These are phyloP conservation scores for Aspergillus pseudonomiae DNA, from an alignment of 2,329 filamentous ascomycete species.

Conservation along the genomic window DNA sequence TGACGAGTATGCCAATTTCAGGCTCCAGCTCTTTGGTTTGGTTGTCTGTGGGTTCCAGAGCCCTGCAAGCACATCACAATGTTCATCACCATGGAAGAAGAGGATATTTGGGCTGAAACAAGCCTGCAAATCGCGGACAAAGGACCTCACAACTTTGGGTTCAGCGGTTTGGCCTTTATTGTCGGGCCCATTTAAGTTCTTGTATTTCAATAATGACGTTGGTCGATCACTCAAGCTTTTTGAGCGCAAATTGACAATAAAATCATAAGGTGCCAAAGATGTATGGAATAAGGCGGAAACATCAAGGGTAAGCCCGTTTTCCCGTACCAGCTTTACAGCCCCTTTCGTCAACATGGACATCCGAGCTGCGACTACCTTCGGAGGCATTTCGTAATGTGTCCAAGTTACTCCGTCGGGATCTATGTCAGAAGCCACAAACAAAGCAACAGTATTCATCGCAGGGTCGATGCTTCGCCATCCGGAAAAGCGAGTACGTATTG, in stretches of 20 bases:
- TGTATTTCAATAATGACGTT: conserved; percentile 59
- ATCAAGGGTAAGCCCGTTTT: conserved; percentile 57
- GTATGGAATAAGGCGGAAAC: conserved; percentile 70
- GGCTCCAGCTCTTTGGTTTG: conserved; percentile 35
- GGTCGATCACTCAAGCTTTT: conserved; percentile 50
- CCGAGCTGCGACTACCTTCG: conserved; percentile 80
- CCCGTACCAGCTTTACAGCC: conserved; percentile 65
- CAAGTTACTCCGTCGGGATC: conserved; percentile 79
- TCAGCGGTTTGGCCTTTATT: conserved; percentile 51
- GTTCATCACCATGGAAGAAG: conserved; percentile 72
- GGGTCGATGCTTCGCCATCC: conserved; percentile 89
- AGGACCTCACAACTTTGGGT: conserved; percentile 63
- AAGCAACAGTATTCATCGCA: conserved; percentile 76
- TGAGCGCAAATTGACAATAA: conserved; percentile 72
- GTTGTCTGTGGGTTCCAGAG: conserved; percentile 63
- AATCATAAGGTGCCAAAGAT: conserved; percentile 77
- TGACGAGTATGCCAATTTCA: conserved; percentile 44
- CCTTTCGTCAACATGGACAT: conserved; percentile 82
- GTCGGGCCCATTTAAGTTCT: conserved; percentile 70
- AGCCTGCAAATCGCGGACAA: conserved; percentile 68
- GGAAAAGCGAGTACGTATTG: conserved; percentile 72
- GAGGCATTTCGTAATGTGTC: conserved; percentile 70
- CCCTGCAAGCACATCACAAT: conserved; percentile 62
- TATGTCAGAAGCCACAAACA: conserved; percentile 80
- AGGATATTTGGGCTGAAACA: conserved; percentile 71